Evolutionary conservation across 2,329 filamentous ascomycete genomes (phyloP).

Genomic region (Colletotrichum spinosum): DNA sequence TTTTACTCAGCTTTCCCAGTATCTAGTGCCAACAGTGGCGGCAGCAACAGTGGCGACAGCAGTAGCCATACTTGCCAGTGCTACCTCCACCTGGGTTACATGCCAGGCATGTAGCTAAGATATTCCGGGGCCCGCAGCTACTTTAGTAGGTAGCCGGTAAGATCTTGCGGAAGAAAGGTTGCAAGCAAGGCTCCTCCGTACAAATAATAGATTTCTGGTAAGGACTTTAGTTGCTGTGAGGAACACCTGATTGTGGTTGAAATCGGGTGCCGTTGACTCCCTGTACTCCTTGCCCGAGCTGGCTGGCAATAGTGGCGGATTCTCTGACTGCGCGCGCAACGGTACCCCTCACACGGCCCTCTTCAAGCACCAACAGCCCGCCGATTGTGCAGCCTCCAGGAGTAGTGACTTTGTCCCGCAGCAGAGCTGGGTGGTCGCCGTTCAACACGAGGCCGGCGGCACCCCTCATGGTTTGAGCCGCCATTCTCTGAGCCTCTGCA

Average conservation of each 20-base stretch:
- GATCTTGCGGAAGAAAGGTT: too few relatives aligned
- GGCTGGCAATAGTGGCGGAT: constrained; percentile 76
- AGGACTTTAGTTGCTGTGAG: neutral
- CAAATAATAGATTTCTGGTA: neutral
- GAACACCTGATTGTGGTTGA: constrained; percentile 22
- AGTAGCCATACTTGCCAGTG: too few relatives aligned
- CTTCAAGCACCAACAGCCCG: constrained; percentile 79
- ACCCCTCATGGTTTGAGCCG: constrained; percentile 82
- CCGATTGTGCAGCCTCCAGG: constrained; percentile 84
- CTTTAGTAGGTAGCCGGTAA: too few relatives aligned
- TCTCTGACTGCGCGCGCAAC: constrained; percentile 77
- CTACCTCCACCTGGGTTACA: too few relatives aligned
- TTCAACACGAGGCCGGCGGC: constrained; percentile 75
- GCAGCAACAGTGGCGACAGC: too few relatives aligned
- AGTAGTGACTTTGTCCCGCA: constrained; percentile 82
- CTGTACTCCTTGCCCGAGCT: constrained; percentile 64
- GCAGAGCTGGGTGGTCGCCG: constrained; percentile 80
- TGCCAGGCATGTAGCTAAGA: too few relatives aligned
- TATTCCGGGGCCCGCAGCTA: too few relatives aligned
- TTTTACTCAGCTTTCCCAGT: neutral
- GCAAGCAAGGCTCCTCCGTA: neutral
- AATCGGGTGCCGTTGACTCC: constrained; percentile 61
- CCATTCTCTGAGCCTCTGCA: constrained; percentile 80
- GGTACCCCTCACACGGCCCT: constrained; percentile 75
- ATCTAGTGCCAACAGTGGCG: too few relatives aligned